Percentiles rank a stretch among this genome's conserved stretches.
These are phyloP conservation scores for Fusarium udum DNA, from an alignment of 2,329 filamentous ascomycete species.

Conservation along the genomic window DNA sequence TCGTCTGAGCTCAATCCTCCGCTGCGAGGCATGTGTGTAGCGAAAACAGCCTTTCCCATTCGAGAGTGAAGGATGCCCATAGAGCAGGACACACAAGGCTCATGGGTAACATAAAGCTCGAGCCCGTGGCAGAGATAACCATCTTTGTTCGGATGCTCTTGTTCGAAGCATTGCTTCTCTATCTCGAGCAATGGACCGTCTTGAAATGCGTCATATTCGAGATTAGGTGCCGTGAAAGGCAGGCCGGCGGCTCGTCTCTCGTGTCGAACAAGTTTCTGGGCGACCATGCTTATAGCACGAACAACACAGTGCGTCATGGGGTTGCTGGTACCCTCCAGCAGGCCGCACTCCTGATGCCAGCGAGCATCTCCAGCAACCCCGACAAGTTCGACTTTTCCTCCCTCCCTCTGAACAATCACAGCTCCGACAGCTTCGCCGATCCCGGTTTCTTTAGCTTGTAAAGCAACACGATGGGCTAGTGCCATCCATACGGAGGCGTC, in stretches of 20 bases:
- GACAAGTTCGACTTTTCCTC: constrained; percentile 65
- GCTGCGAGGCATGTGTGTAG: constrained; percentile 78
- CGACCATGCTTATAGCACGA: constrained; percentile 84
- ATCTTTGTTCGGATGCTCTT: constrained; percentile 73
- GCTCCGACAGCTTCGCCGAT: constrained; percentile 77
- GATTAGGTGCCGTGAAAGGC: constrained; percentile 50
- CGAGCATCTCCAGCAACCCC: constrained; percentile 81
- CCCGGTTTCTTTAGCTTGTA: constrained; percentile 64
- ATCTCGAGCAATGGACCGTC: constrained; percentile 74
- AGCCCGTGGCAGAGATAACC: constrained; percentile 95
- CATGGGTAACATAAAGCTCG: constrained; percentile 93
- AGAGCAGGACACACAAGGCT: constrained; percentile 95
- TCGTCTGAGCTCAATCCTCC: constrained; percentile 86
- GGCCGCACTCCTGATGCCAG: constrained; percentile 65
- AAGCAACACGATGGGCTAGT: constrained; percentile 71
- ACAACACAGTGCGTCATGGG: constrained; percentile 82
- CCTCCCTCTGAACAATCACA: constrained; percentile 75
- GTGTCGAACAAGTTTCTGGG: constrained; percentile 69
- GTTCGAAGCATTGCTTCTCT: constrained; percentile 69
- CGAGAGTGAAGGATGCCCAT: constrained; percentile 96
- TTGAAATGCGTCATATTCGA: constrained; percentile 71
- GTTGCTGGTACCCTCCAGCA: constrained; percentile 66
- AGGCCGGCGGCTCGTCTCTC: constrained; percentile 56
- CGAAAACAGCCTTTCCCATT: constrained; percentile 87
- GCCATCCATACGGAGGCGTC: constrained; percentile 74